These are phyloP conservation scores for Lizonia empirigonia DNA, from an alignment of 2,329 filamentous ascomycete genomes.

Conservation along the genomic window DNA sequence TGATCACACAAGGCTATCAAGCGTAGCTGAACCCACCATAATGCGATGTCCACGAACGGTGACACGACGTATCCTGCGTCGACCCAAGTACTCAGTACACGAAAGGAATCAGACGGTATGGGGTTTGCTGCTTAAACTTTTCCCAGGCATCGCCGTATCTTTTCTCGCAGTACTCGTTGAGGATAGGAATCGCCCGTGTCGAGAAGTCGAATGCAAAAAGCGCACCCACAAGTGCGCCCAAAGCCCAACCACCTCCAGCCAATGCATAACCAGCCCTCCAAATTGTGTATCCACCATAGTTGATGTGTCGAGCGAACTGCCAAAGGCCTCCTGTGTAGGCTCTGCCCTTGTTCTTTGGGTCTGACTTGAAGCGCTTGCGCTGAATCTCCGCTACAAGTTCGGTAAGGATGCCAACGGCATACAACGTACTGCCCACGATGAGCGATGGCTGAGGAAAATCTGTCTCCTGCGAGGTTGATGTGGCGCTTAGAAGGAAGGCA, in stretches of 20 bases:
- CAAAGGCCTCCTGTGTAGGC: constrained; percentile 58
- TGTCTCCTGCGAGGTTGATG: constrained; percentile 52
- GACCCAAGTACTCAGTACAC: constrained; percentile 30
- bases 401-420: constrained; percentile 57
- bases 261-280: constrained; percentile 59
- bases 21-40: background rate
- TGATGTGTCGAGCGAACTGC: constrained; percentile 58
- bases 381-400: constrained; percentile 65
- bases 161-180: constrained; percentile 57
- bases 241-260: constrained; percentile 55
- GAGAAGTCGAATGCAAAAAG: constrained; percentile 56
- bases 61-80: background rate
- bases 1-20: background rate
- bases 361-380: constrained; percentile 58
- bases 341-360: constrained; percentile 59
- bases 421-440: constrained; percentile 58
- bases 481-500: constrained; percentile 57
- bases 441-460: constrained; percentile 50
- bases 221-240: constrained; percentile 49
- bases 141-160: constrained; percentile 51
- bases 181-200: constrained; percentile 51
- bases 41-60: background rate
- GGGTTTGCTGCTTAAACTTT: constrained; percentile 49
- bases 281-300: constrained; percentile 60
- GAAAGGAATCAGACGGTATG: constrained; percentile 44